Conservation (phyloP, 1,284 basidiomycete genomes). For the Cryptococcus sp. region DNA sequence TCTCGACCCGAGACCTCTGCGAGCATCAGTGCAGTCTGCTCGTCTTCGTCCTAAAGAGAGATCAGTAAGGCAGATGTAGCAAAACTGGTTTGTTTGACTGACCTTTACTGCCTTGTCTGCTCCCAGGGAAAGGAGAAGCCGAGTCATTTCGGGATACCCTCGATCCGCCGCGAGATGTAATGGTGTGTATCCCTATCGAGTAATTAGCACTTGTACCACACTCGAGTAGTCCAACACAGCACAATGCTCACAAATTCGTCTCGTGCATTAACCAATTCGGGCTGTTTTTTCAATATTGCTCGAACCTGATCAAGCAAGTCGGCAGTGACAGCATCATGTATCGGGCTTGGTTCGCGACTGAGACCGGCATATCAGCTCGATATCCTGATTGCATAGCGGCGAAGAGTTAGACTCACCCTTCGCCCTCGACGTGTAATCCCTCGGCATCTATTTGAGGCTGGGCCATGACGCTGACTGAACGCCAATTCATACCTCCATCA, state of each 20-base stretch:
- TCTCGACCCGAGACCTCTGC: slow-evolving; percentile 32
- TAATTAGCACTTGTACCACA: not conserved
- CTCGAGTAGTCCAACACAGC: not conserved
- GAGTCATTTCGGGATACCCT: slow-evolving; percentile 64
- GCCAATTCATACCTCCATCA: slow-evolving; percentile 8
- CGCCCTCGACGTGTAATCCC: slow-evolving; percentile 52
- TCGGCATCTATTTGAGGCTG: slow-evolving; percentile 15
- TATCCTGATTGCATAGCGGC: slow-evolving; percentile 24
- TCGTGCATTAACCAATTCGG: slow-evolving; percentile 55
- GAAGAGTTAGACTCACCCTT: slow-evolving; percentile 9
- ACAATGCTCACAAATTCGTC: slow-evolving; percentile 64
- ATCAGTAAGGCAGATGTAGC: not conserved
- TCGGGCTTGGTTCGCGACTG: slow-evolving; percentile 19
- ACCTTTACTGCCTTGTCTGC: slow-evolving; percentile 68
- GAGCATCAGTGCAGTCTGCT: slow-evolving; percentile 38
- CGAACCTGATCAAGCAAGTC: slow-evolving; percentile 60
- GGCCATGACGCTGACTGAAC: too few species aligned
- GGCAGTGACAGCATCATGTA: slow-evolving; percentile 68
- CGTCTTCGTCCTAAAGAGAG: slow-evolving; percentile 43
- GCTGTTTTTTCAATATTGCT: slow-evolving; percentile 55
- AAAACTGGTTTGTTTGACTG: not conserved
- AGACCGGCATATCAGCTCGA: slow-evolving; percentile 30
- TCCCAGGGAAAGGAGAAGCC: slow-evolving; percentile 64
- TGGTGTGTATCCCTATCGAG: slow-evolving; percentile 72
- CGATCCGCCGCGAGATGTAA: slow-evolving; percentile 82